phyloP scores from a whole-genome alignment of 257 asterid species.

The Solanum dulcamara region DNA sequence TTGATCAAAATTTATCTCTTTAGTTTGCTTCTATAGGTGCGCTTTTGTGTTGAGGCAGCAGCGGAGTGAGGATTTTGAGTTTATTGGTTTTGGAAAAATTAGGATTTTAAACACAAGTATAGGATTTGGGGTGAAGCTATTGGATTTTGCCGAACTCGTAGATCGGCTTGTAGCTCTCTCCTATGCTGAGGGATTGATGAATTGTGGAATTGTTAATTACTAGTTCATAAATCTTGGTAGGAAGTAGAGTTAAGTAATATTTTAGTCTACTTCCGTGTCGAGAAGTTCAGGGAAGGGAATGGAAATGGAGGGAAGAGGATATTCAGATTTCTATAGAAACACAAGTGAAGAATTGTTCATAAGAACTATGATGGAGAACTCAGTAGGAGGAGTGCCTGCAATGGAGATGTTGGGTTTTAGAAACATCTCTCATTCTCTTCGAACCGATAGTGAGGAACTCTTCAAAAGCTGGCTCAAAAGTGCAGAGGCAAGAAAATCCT shows the following conservation, averaged over 20 bases:
- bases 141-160: background rate
- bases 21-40: background rate
- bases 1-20: background rate
- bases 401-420: constrained; percentile 87
- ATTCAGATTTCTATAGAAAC: constrained; percentile 52
- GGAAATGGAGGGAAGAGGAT: constrained; percentile 69
- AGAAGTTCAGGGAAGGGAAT: background rate
- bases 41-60: background rate
- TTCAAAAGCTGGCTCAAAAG: constrained; percentile 76
- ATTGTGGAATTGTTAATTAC: background rate
- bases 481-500: constrained; percentile 59
- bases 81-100: background rate
- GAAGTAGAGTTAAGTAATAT: background rate
- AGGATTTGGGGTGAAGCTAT: background rate
- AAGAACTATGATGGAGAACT: constrained; percentile 67
- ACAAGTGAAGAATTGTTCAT: constrained; percentile 76
- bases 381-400: constrained; percentile 59
- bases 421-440: constrained; percentile 45
- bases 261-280: background rate
- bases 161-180: background rate
- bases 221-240: background rate
- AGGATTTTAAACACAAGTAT: background rate
- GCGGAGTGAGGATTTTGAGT: background rate
- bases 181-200: background rate
- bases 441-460: constrained; percentile 74